A percentile compares a stretch with the other conserved stretches of the same genome.
Evolutionary conservation across 2,329 filamentous ascomycete genomes (phyloP).

Genomic region (Macrophomina pseudophaseolina): DNA sequence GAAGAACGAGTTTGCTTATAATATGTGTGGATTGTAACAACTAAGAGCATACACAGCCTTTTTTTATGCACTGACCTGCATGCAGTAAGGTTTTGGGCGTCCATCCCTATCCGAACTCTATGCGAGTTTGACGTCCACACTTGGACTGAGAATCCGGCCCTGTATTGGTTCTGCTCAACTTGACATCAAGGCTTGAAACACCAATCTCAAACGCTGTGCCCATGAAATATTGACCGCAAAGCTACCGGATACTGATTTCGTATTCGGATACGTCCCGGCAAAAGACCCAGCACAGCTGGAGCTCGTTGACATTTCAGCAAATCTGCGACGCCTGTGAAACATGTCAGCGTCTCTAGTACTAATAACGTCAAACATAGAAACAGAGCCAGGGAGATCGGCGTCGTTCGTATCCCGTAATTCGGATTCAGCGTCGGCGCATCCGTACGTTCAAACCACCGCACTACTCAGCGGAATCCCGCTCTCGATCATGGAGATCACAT

Average conservation of each 20-base stretch:
- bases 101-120: neutral
- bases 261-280: constrained; percentile 2
- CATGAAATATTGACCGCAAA: neutral
- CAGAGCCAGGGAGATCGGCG: neutral
- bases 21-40: neutral
- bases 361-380: neutral
- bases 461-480: too few species aligned
- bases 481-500: too few species aligned
- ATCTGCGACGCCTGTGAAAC: neutral
- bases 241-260: neutral
- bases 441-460: neutral
- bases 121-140: neutral
- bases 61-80: neutral
- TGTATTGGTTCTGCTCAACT: neutral
- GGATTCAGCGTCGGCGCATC: neutral
- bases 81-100: neutral
- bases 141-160: neutral
- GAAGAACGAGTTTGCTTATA: neutral
- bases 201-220: neutral
- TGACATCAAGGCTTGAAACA: neutral
- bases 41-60: neutral
- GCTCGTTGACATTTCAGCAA: neutral
- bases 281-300: neutral
- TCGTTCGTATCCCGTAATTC: neutral
- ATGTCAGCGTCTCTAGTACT: neutral